These are phyloP conservation scores for Aspergillus tanneri DNA, from an alignment of 2,329 filamentous ascomycete genomes.

Conservation along the genomic window DNA sequence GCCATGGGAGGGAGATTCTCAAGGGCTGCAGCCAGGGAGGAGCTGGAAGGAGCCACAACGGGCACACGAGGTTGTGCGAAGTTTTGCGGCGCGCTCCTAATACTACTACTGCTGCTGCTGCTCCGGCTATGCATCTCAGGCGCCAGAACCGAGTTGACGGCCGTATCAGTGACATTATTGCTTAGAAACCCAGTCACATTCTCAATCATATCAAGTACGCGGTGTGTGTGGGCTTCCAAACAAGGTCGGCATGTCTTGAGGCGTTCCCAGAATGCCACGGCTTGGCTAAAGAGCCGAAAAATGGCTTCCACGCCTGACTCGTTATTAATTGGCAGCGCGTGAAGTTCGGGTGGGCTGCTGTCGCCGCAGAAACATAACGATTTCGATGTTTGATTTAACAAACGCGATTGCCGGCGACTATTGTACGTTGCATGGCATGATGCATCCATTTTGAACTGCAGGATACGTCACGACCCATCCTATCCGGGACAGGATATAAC, in stretches of 20 bases:
- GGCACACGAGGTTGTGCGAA: slow-evolving; percentile 3
- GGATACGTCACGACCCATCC: not conserved
- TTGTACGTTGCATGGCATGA: not conserved
- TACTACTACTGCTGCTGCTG: no score
- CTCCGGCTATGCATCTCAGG: no score
- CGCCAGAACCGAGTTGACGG: not conserved
- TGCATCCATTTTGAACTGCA: slow-evolving; percentile 1
- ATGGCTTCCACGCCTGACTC: slow-evolving; percentile 1
- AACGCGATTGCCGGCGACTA: not conserved
- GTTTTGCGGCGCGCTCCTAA: slow-evolving; percentile 3
- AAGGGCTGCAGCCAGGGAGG: slow-evolving; percentile 2
- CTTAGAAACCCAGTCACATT: slow-evolving; percentile 1
- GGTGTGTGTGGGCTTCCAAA: not conserved
- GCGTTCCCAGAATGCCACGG: slow-evolving; percentile 1
- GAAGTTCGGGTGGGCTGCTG: not conserved
- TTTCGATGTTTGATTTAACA: slow-evolving; percentile 2
- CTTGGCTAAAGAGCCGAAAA: slow-evolving; percentile 1
- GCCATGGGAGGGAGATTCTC: slow-evolving; percentile 4
- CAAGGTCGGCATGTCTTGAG: slow-evolving; percentile 1
- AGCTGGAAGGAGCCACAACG: slow-evolving; percentile 4
- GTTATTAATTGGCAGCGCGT: slow-evolving; percentile 2
- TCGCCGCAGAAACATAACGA: not conserved
- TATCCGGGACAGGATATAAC: no score
- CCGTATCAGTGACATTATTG: not conserved
- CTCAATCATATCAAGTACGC: not conserved